Evolutionary conservation across 2,329 filamentous ascomycete genomes (phyloP).

Genomic region (Xylariales sp.): DNA sequence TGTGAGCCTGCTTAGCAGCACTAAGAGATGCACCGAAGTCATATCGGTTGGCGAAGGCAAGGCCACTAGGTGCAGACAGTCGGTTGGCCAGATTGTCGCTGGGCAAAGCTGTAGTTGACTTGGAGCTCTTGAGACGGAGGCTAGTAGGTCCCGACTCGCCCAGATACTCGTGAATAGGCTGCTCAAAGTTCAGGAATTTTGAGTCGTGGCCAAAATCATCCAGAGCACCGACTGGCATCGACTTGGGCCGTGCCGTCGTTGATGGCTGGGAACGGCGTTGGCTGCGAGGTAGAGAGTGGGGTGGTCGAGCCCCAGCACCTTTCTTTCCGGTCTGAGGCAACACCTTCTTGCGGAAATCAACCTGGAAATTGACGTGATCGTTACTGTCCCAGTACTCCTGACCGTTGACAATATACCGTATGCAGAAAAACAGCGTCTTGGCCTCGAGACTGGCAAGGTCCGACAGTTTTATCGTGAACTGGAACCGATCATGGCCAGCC

Average conservation of each 20-base stretch:
- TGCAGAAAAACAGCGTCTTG: slow-evolving; percentile 89
- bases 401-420: slow-evolving; percentile 80
- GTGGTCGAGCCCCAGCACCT: slow-evolving; percentile 45
- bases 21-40: slow-evolving; percentile 91
- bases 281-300: slow-evolving; percentile 61
- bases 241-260: slow-evolving; percentile 44
- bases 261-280: slow-evolving; percentile 45
- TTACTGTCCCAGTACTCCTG: slow-evolving; percentile 98
- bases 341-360: slow-evolving; percentile 83
- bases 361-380: slow-evolving; percentile 77
- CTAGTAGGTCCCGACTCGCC: slow-evolving; percentile 55
- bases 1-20: slow-evolving; percentile 73
- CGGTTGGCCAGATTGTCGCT: slow-evolving; percentile 54
- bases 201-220: slow-evolving; percentile 68
- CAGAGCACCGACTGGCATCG: slow-evolving; percentile 51
- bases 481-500: slow-evolving; percentile 79
- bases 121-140: slow-evolving; percentile 66
- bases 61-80: slow-evolving; percentile 53
- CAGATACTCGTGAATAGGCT: slow-evolving; percentile 57
- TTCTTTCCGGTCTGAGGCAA: slow-evolving; percentile 58
- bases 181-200: slow-evolving; percentile 49
- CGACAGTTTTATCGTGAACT: slow-evolving; percentile 87
- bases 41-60: slow-evolving; percentile 87
- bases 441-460: slow-evolving; percentile 87
- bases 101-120: slow-evolving; percentile 58